These are phyloP conservation scores for Pichia membranifaciens DNA, from an alignment of 805 yeast species.

Conservation along the genomic window DNA sequence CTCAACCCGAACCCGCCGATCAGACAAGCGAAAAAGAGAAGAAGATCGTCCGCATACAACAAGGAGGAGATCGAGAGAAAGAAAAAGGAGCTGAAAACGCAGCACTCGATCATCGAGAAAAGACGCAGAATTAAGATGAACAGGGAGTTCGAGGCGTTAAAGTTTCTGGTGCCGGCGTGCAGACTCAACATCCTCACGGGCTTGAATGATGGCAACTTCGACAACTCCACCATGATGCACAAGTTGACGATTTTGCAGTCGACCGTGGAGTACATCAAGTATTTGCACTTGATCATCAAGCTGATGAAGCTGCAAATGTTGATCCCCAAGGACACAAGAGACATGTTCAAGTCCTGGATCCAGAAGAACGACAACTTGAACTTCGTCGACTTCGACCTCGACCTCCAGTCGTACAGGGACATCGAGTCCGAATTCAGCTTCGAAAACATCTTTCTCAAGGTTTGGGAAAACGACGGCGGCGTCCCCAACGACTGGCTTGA, in stretches of 20 bases:
- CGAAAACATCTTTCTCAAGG: slow-evolving; percentile 30
- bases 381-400: slow-evolving; percentile 50
- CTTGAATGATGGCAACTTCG: slow-evolving; percentile 24
- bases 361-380: slow-evolving; percentile 34
- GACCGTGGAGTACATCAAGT: slow-evolving; percentile 74
- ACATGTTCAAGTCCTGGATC: slow-evolving; percentile 25
- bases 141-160: slow-evolving; percentile 75
- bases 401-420: slow-evolving; percentile 54
- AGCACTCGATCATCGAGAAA: slow-evolving; percentile 76
- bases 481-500: slow-evolving; percentile 21
- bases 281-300: slow-evolving; percentile 55
- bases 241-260: slow-evolving; percentile 75
- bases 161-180: slow-evolving; percentile 75
- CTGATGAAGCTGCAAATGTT: slow-evolving; percentile 43
- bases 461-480: slow-evolving; percentile 27
- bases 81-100: slow-evolving; percentile 44
- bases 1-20: neutral
- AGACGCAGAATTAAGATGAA: slow-evolving; percentile 74
- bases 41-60: slow-evolving; percentile 25
- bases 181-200: slow-evolving; percentile 38
- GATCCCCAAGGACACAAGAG: slow-evolving; percentile 21
- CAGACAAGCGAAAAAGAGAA: slow-evolving; percentile 17
- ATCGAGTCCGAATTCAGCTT: slow-evolving; percentile 53
- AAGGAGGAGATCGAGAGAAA: slow-evolving; percentile 35
- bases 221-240: slow-evolving; percentile 46